Evolutionary conservation across 2,329 filamentous ascomycete genomes (phyloP).

Genomic region (Trichoderma simmonsii): DNA sequence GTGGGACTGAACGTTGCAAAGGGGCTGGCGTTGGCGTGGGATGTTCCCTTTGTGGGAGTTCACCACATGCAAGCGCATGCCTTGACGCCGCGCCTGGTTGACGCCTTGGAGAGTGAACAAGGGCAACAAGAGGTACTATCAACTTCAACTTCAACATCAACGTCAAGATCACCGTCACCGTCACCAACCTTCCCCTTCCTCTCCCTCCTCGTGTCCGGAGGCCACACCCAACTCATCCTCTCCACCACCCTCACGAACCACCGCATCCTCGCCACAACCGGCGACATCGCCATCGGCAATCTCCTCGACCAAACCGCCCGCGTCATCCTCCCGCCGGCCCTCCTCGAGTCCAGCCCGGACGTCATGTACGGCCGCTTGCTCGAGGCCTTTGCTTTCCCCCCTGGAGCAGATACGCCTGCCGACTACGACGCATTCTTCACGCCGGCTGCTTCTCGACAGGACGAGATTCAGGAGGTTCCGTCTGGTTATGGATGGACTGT

Average conservation of each 20-base stretch:
- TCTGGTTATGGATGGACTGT: conserved; percentile 59
- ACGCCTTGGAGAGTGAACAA: conserved; percentile 39
- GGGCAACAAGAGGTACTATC: not conserved
- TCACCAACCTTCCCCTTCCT: conserved; percentile 75
- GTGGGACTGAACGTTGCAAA: conserved; percentile 83
- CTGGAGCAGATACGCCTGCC: not conserved
- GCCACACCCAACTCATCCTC: conserved; percentile 82
- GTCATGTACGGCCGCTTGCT: conserved; percentile 80
- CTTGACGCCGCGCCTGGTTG: conserved; percentile 75
- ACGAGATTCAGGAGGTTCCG: conserved; percentile 50
- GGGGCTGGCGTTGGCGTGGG: conserved; percentile 79
- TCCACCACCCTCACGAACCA: conserved; percentile 68
- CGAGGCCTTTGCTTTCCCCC: conserved; percentile 71
- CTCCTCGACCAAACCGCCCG: conserved; percentile 85
- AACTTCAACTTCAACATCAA: not conserved
- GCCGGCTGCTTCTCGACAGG: conserved; percentile 54
- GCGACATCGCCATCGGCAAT: conserved; percentile 86
- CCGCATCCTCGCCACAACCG: conserved; percentile 66
- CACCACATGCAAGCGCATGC: conserved; percentile 99
- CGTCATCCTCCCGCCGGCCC: conserved; percentile 61
- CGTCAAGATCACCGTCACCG: not conserved
- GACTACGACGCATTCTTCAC: conserved; percentile 43
- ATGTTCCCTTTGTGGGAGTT: conserved; percentile 76
- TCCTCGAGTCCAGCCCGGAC: conserved; percentile 53
- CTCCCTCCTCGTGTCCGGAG: conserved; percentile 84